Percentiles rank a stretch among this genome's conserved stretches.
Conservation (phyloP, 331 rosid genomes). For the Malus hybrid region DNA sequence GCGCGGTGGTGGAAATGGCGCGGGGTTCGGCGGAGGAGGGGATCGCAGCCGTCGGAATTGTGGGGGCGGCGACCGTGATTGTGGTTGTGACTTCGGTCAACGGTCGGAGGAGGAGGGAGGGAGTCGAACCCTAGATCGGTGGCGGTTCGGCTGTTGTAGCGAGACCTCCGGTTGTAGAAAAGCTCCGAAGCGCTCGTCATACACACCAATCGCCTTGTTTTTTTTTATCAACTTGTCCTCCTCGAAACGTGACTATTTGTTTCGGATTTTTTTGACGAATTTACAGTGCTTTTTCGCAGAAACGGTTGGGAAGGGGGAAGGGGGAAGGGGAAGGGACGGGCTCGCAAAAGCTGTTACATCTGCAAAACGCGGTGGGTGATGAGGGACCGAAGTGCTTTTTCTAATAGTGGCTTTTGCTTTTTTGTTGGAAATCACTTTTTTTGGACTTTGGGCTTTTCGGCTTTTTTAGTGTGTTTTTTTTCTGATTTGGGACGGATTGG, state of each 20-base stretch:
- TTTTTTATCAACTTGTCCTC: not conserved
- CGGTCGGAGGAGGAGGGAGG: constrained; percentile 8
- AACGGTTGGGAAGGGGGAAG: not conserved
- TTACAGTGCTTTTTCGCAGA: not conserved
- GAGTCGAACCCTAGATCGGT: constrained; percentile 42
- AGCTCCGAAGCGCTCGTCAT: constrained; percentile 97
- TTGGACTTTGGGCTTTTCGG: no score
- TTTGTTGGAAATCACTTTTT: not conserved
- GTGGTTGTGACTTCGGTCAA: constrained; percentile 13
- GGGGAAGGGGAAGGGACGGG: not conserved
- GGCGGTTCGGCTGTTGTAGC: constrained; percentile 44
- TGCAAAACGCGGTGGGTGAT: not conserved
- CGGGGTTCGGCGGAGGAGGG: constrained; percentile 34
- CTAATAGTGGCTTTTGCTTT: not conserved
- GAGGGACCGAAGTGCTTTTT: not conserved
- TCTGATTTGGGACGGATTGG: no score
- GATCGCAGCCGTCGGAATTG: constrained; percentile 30
- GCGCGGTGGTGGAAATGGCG: constrained; percentile 40
- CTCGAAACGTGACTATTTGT: not conserved
- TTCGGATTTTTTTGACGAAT: not conserved
- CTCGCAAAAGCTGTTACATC: not conserved
- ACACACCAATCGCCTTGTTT: constrained; percentile 2
- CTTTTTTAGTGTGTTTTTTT: no score
- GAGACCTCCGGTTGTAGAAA: constrained; percentile 59
- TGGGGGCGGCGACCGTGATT: constrained; percentile 17